Evolutionary conservation across 306 rosid genomes (phyloP), one percentile per base, ranked within the genome.

Genomic region (Datisca glomerata): DNA sequence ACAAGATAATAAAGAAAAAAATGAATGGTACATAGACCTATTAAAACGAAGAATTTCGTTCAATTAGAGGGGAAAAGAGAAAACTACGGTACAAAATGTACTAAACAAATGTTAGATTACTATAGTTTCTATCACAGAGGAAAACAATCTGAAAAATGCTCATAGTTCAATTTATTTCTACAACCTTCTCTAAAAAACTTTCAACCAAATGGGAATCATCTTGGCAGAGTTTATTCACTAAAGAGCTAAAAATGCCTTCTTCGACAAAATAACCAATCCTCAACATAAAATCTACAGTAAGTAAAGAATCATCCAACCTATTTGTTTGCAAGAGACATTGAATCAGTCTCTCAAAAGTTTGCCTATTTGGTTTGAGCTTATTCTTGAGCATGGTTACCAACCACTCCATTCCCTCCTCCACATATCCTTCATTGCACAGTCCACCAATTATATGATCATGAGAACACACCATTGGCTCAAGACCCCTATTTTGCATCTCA

Each of bases 281-380:
- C 46, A 72, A 49, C 96, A 78, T 65, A 29, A 59, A 45, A 46
- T 63, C 85, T 66, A 78, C 53, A 58, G 72, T 62, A 51, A 64
- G 51, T 55, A 80, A 69, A 70, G 75, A 53, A 52, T 80, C 80
- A 67, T 80, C 80, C 48, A 73, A 57, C 57, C 53, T 74, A 55
- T 65, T 67, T 49, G 36, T 57, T 43, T 51, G 42, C 35, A 48
- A 41, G 18, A 80, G 71, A 63, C 78, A 9, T 32, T 36, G 20
- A 48, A 80, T 42, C 56, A 80, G 31, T 56, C 22, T 53, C 63
- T 49, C 64, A 63, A 85, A 80, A 18, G 80, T 78, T 35, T n/a
- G 27, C 38, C 21, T 22, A 35, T 24, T 47, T 46, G 82, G 82
- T 64, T 66, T 71, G 54, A 64, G 60, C 50, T 71, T 69, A 56